Base-by-base conservation (phyloP, 148 eudicot genomes). In the Hydrangea macrophylla region DNA sequence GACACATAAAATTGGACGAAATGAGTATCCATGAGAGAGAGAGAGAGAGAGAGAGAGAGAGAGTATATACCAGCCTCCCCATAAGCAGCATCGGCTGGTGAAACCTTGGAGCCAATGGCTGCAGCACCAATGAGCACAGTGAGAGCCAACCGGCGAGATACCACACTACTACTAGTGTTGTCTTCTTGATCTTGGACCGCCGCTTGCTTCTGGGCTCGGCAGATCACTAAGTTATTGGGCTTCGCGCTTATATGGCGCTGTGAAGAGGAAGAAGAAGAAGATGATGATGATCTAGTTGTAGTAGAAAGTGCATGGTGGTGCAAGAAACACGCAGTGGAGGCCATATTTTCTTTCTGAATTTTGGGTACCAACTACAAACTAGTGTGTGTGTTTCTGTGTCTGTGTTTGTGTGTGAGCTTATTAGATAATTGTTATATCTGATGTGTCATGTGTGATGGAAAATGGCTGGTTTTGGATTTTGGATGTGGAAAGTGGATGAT, bases 51-150 rank as follows among this genome's bases (percentile, higher is more conserved):
- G n/a, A n/a, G n/a, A n/a, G n/a, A n/a, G n/a, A n/a, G n/a, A n/a
- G n/a, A n/a, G n/a, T n/a, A n/a, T n/a, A 15, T 85, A 94, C 99
- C 99, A 31, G 99, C 79, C 84, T 91, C 97, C n/a, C 99, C 99
- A 65, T 92, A 92, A 51, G 94, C 98, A 20, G 98, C 98, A 53
- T 87, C 93, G 36, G 96, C 98, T n/a, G 98, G 96, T 22, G 88
- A 79, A 58, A 92, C 96, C 90, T 86, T 92, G 40, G 96, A 79
- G 31, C 85, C 96, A 67, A 88, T 79, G 23, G 96, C 96, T 62
- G 98, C 96, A 58, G 94, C 90, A 55, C 98, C 98, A 71, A 92
- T 76, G 31, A 92, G 90, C 61, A 88, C 79, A 45, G 94, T 81
- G 27, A 92, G 88, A 15, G 94, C 98, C 83, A 88, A 55, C 27